Evolutionary conservation across 1,284 basidiomycete genomes (phyloP).

Genomic region (Tremellales sp.): DNA sequence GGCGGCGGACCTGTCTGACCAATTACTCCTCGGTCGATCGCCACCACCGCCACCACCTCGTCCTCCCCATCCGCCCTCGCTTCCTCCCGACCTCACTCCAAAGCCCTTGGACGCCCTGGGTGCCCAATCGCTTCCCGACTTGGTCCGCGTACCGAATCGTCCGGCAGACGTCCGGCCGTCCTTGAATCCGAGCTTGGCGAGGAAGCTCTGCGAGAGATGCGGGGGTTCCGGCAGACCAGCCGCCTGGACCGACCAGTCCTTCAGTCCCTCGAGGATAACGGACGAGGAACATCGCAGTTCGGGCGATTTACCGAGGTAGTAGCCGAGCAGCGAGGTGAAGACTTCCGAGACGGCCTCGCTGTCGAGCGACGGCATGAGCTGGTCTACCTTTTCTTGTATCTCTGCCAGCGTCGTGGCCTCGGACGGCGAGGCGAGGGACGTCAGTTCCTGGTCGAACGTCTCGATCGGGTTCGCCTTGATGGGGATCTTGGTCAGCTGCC

Average conservation of each 20-base stretch:
- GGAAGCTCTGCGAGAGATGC: slow-evolving; percentile 54
- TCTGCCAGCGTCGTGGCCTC: slow-evolving; percentile 21
- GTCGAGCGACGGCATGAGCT: slow-evolving; percentile 53
- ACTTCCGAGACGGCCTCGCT: slow-evolving; percentile 60
- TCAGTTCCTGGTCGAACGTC: slow-evolving; percentile 54
- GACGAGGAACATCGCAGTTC: slow-evolving; percentile 53
- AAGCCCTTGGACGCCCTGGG: slow-evolving; percentile 26
- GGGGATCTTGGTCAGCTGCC: slow-evolving; percentile 67
- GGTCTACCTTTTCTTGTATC: slow-evolving; percentile 48
- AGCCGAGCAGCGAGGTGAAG: slow-evolving; percentile 70
- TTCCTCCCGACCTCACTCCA: slow-evolving; percentile 52
- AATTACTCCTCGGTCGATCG: slow-evolving; percentile 3
- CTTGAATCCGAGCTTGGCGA: slow-evolving; percentile 48
- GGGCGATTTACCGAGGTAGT: slow-evolving; percentile 60
- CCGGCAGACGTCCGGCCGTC: slow-evolving; percentile 5
- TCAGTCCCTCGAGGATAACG: slow-evolving; percentile 60
- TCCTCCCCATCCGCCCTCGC: slow-evolving; percentile 17
- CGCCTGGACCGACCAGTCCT: slow-evolving; percentile 61
- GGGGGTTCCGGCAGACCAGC: slow-evolving; percentile 56
- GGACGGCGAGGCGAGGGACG: slow-evolving; percentile 37
- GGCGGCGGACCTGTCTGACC: slow-evolving; percentile 8
- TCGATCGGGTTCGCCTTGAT: slow-evolving; percentile 64
- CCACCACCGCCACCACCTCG: slow-evolving; percentile 7
- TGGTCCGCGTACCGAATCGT: slow-evolving; percentile 3
- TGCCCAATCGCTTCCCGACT: slow-evolving; percentile 2